Base-by-base conservation (phyloP, 2,329 filamentous ascomycete genomes). In the Ascocoryne sarcoides region DNA sequence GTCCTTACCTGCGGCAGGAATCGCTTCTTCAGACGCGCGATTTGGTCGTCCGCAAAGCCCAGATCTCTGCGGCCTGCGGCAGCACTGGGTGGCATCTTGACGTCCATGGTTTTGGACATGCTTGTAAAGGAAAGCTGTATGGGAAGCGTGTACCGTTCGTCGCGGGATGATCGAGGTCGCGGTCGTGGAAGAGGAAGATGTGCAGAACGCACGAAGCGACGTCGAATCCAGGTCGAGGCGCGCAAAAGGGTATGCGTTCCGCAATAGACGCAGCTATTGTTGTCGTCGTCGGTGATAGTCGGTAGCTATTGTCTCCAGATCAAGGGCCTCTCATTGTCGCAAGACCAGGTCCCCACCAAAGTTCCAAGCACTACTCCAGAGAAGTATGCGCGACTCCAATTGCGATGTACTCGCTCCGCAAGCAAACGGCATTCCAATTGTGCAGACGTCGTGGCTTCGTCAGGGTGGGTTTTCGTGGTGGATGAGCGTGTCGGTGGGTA, bases 291-390 rank as follows among this genome's bases (percentile, higher is more conserved):
- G n/a, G n/a, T n/a, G n/a, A n/a, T n/a, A n/a, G n/a, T n/a, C n/a
- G n/a, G n/a, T n/a, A n/a, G n/a, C n/a, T n/a, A n/a, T n/a, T n/a
- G n/a, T n/a, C n/a, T n/a, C n/a, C n/a, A 34, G 41, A 39, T 54
- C 48, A 55, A 44, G 48, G 48, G 42, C 43, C 43, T 37, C 34
- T 43, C 53, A 54, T 56, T 44, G 52, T 54, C 51, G 51, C 51
- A 35, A 47, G 39, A 30, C 45, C 30, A 34, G 17, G 39, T 40
- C 33, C 33, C 42, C 41, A 40, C 41, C 32, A 33, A 15, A 39
- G 26, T 37, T 23, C 33, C 15, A 23, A 44, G 44, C 44, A 44
- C 48, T 32, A 37, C 42, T 34, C 44, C 46, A 52, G 45, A 45
- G 43, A 50, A 45, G 37, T 10, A 33, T 37, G 39, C 47, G 47